phyloP scores from a whole-genome alignment of 495 filamentous ascomycete species.

The Aspergillus olivimuriae region DNA sequence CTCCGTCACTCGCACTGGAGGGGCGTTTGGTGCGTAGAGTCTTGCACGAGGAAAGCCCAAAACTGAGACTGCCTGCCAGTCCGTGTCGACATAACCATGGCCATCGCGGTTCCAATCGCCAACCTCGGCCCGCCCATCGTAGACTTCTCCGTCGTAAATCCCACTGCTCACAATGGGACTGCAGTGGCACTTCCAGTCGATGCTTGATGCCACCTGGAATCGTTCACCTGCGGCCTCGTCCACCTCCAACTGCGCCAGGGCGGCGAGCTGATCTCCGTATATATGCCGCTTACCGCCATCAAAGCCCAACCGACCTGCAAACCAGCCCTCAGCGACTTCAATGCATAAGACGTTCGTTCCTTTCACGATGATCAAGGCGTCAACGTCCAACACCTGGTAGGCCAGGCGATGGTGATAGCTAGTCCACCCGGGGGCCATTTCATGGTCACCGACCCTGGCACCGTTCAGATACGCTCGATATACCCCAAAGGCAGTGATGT shows the following conservation, averaged over 20 bases:
- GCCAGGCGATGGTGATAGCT: constrained; percentile 43
- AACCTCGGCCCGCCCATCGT: constrained; percentile 32
- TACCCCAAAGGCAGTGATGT: constrained; percentile 46
- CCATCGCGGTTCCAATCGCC: constrained; percentile 16
- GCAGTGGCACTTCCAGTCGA: constrained; percentile 39
- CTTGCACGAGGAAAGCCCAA: constrained; percentile 18
- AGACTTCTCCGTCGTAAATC: constrained; percentile 50
- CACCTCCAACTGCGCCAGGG: constrained; percentile 41
- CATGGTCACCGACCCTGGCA: constrained; percentile 37
- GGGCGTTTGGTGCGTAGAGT: constrained; percentile 36
- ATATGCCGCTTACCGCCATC: constrained; percentile 21
- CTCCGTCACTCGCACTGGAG: constrained; percentile 35
- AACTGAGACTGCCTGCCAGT: constrained; percentile 17
- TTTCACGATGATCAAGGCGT: constrained; percentile 19
- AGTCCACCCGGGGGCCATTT: constrained; percentile 47
- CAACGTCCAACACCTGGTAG: constrained; percentile 49
- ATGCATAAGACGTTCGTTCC: constrained; percentile 33
- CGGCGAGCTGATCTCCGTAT: constrained; percentile 41
- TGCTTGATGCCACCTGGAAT: constrained; percentile 18
- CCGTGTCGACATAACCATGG: constrained; percentile 2
- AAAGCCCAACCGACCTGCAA: constrained; percentile 42
- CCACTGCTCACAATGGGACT: constrained; percentile 41
- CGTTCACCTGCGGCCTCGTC: constrained; percentile 10
- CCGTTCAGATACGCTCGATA: constrained; percentile 48
- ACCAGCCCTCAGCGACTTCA: constrained; percentile 52